Evolutionary conservation across 1,139 yeast genomes (phyloP).

Genomic region (Suhomyces anneliseae): DNA sequence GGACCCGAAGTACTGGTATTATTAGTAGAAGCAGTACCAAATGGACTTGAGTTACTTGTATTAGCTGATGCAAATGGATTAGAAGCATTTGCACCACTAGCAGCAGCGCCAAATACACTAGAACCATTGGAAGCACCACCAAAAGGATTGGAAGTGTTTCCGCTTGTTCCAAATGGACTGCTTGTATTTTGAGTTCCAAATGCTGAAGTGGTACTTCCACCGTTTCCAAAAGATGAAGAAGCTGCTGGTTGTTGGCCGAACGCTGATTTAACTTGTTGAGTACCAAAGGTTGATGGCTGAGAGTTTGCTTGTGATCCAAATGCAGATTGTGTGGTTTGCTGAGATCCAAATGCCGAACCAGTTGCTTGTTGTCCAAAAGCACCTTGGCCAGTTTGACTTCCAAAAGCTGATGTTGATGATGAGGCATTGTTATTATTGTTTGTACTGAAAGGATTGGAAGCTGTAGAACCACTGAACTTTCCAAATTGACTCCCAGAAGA

Average conservation of each 20-base stretch:
- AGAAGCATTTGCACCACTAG: too few relatives aligned
- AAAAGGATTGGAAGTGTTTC: background rate
- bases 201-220: background rate
- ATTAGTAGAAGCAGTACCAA: background rate
- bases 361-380: constrained; percentile 14
- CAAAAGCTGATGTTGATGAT: constrained; percentile 16
- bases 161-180: background rate
- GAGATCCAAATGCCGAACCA: constrained; percentile 1
- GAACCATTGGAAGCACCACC: too few relatives aligned
- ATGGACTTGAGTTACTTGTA: background rate
- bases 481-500: background rate
- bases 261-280: too few relatives aligned
- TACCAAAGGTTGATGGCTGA: too few relatives aligned
- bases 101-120: too few relatives aligned
- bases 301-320: constrained; percentile 12
- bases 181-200: background rate
- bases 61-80: background rate
- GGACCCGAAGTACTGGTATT: background rate
- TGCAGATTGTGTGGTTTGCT: constrained; percentile 3
- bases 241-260: too few relatives aligned
- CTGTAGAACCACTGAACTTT: background rate
- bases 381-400: constrained; percentile 5
- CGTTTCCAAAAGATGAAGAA: background rate
- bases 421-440: background rate
- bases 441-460: background rate